phyloP scores from a whole-genome alignment of 169 alveolate species.

The Cryptosporidium baileyi region DNA sequence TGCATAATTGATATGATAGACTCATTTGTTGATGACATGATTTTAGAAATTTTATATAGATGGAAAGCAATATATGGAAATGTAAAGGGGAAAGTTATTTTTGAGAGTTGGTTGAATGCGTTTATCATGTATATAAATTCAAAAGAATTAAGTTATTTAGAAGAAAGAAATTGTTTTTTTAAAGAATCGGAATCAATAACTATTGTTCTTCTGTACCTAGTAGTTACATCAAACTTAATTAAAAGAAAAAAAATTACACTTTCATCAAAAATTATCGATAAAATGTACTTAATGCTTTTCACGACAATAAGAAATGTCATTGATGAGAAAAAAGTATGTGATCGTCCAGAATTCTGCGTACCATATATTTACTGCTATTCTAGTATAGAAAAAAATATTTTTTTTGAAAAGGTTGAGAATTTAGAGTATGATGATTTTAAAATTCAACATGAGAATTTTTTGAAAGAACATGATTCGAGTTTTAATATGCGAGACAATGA shows the following conservation, averaged over 20 bases:
- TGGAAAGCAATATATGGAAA: constrained; percentile 25
- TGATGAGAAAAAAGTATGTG: neutral
- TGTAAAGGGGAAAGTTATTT: constrained; percentile 13
- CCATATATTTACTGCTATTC: constrained; percentile 41
- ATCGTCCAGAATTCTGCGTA: constrained; percentile 23
- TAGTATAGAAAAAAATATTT: constrained; percentile 4
- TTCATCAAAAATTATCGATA: neutral
- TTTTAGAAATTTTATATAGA: constrained; percentile 14
- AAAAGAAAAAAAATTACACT: neutral
- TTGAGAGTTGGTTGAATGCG: constrained; percentile 16
- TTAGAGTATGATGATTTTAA: neutral
- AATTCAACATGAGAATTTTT: neutral
- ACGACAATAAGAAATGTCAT: neutral
- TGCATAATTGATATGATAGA: neutral
- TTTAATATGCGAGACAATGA: neutral
- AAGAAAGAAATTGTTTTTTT: neutral
- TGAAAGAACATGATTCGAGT: neutral
- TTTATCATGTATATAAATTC: neutral
- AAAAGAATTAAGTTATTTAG: neutral
- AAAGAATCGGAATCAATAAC: constrained; percentile 4
- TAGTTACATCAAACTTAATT: neutral
- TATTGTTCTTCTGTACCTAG: constrained; percentile 2
- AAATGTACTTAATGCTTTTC: neutral
- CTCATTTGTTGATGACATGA: constrained; percentile 49
- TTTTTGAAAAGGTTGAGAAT: neutral